Base-by-base conservation (phyloP, 2,329 filamentous ascomycete genomes). In the Xylaria sp. region DNA sequence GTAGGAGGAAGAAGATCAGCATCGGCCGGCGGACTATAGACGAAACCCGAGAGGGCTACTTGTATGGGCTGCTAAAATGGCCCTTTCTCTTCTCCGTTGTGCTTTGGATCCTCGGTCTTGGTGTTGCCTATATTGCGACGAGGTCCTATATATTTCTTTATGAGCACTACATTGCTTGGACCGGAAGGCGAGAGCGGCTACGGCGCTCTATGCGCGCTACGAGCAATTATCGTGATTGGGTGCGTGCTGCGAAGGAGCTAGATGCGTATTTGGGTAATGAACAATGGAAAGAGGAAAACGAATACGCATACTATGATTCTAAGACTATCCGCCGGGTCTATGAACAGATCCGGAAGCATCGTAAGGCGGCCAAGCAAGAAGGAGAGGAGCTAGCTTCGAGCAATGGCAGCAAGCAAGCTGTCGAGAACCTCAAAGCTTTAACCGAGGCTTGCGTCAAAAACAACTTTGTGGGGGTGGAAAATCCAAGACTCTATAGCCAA, bases 391-490 rank as follows among this genome's bases (percentile, higher is more conserved):
- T 80, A 30, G 78, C 83, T 3, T 71, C 69, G 3, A 72, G 74
- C 4, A 70, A 72, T 55, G 80, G 76, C 67, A 78, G 80, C 9
- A 78, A 81, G 58, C 83, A 86, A 66, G 85, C 90, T 0, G 83
- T 93, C 2, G 91, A 95, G 70, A 93, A 96, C 63, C 84, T 99
- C 63, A 91, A 90, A 69, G 86, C 86, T 0, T 81, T 98, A 67
- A 83, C 97, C 23, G 93, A 97, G 81, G 93, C 93, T 15, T 98
- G 94, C 78, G 91, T 97, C 74, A 99, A 97, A 86, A 97, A 94
- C 80, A 98, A 99, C 77, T 99, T 98, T 80, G 93, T 93, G 20
- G 96, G 96, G 0, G 90, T 97, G 15, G 96, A 99, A 80, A 98
- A 97, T 75, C 90, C 95, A 10, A 88, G 93, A 63, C 82, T 99